Base-by-base conservation (phyloP, 345 rosid species). In the Sonneratia caseolaris region DNA sequence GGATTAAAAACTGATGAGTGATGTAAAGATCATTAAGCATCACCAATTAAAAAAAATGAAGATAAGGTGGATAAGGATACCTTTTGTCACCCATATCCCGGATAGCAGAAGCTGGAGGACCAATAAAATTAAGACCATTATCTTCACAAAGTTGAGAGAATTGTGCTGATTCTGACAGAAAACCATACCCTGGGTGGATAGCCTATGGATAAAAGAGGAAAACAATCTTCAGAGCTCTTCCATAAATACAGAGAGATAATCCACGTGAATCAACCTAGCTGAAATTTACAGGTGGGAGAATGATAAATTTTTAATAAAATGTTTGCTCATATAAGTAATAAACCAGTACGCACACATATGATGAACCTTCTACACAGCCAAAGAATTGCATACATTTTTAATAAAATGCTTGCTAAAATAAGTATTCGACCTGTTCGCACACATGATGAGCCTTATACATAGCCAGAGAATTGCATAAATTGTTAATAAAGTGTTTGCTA, bases 51-150 rank as follows among this genome's bases (percentile, higher is more conserved):
- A 42, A 64, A n/a, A 22, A 45, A 67, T 32, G 21, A 27, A 43
- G 4, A 9, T 40, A 16, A 12, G 11, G 64, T 38, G 22, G 71
- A 45, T 7, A 43, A 43, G 12, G 2, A 38, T 75, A 91, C 98
- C 98, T 94, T 84, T 94, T 94, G 73, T 94, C 98, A 67, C 97
- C 98, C 98, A 94, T 91, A 72, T 94, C 95, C 74, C 88, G 79
- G 24, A 91, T 94, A n/a, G 98, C 98, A 74, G 95, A 89, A 7
- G 87, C 86, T 36, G 96, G 97, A 70, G 97, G 97, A 35, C 98
- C 98, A 79, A 91, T 81, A 77, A 91, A 91, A n/a, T 80, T 75
- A 70, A 94, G 80, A 59, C 91, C 93, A 66, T 85, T 86, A 53
- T 90, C 93, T 79, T 85, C 91, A 78, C 96, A 90, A 53, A 91